Base-by-base conservation (phyloP, 2,329 filamentous ascomycete species). In the Fusarium paranaense region DNA sequence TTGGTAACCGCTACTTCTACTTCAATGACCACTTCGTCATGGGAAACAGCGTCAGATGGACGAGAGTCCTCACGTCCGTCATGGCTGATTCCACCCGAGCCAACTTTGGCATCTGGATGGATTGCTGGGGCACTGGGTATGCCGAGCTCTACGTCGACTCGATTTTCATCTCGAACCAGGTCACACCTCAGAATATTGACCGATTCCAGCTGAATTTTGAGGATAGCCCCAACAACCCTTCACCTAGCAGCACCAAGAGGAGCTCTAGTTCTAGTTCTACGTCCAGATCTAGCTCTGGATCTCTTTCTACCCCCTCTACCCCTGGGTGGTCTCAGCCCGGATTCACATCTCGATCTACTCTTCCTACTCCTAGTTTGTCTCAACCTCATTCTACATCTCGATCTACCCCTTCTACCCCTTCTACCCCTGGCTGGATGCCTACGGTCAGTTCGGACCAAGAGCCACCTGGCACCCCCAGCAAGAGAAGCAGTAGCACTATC, bases 121-220 rank as follows among this genome's bases (percentile, higher is more conserved):
- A 25, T 13, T 73, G 71, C 13, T 22, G n/a, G 0, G 63, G 60
- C 1, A 52, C 20, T 11, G 71, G 70, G 2, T 8, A 35, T 4
- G 47, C 59, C 0, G 30, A 20, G 10, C 56, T 73, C 1, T 61
- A 71, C 10, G n/a, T 73, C 1, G 67, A 73, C 30, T 65, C 67
- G 2, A 33, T 73, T 5, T 73, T 73, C 6, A 8, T 73, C 2
- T 73, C 63, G 2, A 73, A 73, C 2, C 14, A 73, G 7, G 70
- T 73, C 0, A 73, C 67, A 0, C 50, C 67, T 5, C 50, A 64
- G 4, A 71, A 62, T 1, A 73, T 73, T 4, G 60, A 71, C 5
- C 18, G 54, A 2, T 67, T 68, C 10, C 30, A 60, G 5, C 42
- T 73, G 2, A 18, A 62, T 4, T 73, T 73, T 61, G 50, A 38